phyloP scores from a whole-genome alignment of 495 filamentous ascomycete genomes.

The Haplographium delicatum region DNA sequence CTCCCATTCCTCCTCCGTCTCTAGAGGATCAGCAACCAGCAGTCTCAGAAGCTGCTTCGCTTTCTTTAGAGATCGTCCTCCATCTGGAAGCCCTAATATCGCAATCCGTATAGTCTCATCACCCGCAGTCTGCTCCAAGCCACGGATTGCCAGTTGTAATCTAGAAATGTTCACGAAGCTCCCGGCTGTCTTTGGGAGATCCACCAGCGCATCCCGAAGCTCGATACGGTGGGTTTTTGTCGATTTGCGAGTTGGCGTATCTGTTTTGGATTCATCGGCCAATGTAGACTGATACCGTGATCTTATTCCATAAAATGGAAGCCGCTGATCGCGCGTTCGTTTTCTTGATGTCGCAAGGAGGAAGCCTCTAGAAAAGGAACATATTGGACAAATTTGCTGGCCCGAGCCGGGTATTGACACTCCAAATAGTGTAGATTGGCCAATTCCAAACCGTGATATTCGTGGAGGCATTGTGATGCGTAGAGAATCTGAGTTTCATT shows the following conservation, averaged over 20 bases:
- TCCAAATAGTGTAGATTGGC: slow-evolving; percentile 13
- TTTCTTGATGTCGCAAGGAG: neutral
- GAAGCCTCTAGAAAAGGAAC: slow-evolving; percentile 6
- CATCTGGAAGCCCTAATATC: slow-evolving; percentile 38
- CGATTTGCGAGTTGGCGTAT: neutral
- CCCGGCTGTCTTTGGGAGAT: slow-evolving; percentile 55
- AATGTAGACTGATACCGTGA: slow-evolving; percentile 9
- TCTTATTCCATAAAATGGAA: neutral
- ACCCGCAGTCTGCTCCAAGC: slow-evolving; percentile 59
- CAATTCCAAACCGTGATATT: slow-evolving; percentile 14
- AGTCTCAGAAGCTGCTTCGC: slow-evolving; percentile 59
- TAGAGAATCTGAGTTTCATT: neutral
- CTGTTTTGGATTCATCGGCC: neutral
- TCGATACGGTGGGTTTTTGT: slow-evolving; percentile 28
- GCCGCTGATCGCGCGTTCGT: neutral
- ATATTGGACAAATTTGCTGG: slow-evolving; percentile 25
- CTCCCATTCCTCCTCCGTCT: slow-evolving; percentile 63
- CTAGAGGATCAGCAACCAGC: slow-evolving; percentile 74
- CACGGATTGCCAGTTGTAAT: slow-evolving; percentile 72
- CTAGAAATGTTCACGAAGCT: slow-evolving; percentile 69
- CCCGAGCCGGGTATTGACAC: slow-evolving; percentile 15
- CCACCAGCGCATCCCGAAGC: slow-evolving; percentile 56
- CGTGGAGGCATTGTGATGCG: slow-evolving; percentile 28
- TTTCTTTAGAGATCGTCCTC: slow-evolving; percentile 29
- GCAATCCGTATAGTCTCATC: slow-evolving; percentile 67